Base-by-base conservation (phyloP, 2,329 filamentous ascomycete genomes). In the Nemania diffusa region DNA sequence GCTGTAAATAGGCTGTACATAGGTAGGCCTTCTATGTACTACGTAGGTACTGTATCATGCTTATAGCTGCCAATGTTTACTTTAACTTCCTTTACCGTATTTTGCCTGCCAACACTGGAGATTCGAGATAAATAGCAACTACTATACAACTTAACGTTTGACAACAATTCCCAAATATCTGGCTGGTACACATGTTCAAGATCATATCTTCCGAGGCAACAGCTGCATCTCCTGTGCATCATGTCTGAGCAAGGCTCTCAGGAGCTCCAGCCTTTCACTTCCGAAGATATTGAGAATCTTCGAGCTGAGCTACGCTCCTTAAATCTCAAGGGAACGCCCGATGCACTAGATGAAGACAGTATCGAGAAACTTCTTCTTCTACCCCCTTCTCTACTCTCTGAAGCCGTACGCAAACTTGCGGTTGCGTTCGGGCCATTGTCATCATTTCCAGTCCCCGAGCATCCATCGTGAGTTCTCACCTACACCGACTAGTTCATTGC, bases 251-350 rank as follows among this genome's bases (percentile, higher is more conserved):
- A 32, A 20, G 6, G 17, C 13, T 48, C 29, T 32, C 8, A 17
- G 29, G 63, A 51, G n/a, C 51, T 20, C 11, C 57, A 55, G 5
- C 37, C 46, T 55, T 46, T 57, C 22, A 55, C 51, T 22, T 20
- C 52, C 15, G 48, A 65, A 15, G 40, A 68, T 50, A 56, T 62
- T 24, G 53, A 57, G 22, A 62, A 34, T 8, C 57, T 69, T 52
- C 65, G 68, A 46, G 32, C 56, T 27, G 68, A 69, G 55, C 44
- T 69, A 22, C 55, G 15, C 17, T 44, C 53, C 5, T 24, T 67
- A 9, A 37, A 59, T 50, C 44, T 20, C 2, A 53, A 44, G n/a
- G 53, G 44, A 8, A 20, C 20, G 0, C 11, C 40, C 3, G 22
- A 52, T 32, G 34, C 24, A 5, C 32, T 63, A 1, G 27, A 53